These are phyloP conservation scores for Tolypocladium tropicale DNA, from an alignment of 2,329 filamentous ascomycete genomes.

Conservation along the genomic window DNA sequence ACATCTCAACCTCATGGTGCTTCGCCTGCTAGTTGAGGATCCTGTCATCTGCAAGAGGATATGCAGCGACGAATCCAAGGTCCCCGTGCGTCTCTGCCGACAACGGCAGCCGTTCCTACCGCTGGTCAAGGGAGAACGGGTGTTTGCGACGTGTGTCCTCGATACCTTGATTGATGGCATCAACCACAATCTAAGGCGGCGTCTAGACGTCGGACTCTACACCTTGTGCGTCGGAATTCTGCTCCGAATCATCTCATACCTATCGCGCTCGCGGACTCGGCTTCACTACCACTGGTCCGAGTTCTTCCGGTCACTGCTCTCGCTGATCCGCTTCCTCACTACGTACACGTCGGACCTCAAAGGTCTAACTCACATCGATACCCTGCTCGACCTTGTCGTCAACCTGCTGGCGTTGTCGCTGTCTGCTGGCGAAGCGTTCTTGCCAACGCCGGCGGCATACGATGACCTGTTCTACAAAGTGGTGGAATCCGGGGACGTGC, in stretches of 20 bases:
- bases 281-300: constrained; percentile 91
- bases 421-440: constrained; percentile 79
- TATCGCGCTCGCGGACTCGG: constrained; percentile 72
- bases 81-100: constrained; percentile 71
- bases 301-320: constrained; percentile 80
- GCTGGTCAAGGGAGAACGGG: constrained; percentile 58
- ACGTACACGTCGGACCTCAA: constrained; percentile 75
- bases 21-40: constrained; percentile 83
- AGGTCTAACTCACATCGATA: constrained; percentile 55
- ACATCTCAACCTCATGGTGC: constrained; percentile 72
- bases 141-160: constrained; percentile 65
- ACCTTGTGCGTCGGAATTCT: constrained; percentile 73
- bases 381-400: constrained; percentile 66
- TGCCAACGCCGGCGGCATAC: constrained; percentile 78
- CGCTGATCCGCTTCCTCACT: constrained; percentile 81
- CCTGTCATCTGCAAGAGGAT: constrained; percentile 70
- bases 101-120: constrained; percentile 83
- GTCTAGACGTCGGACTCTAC: constrained; percentile 78
- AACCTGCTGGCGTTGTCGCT: constrained; percentile 77
- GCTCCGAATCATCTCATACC: constrained; percentile 71
- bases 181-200: constrained; percentile 82
- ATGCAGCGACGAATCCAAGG: constrained; percentile 67
- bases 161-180: constrained; percentile 86
- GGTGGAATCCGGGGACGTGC: constrained; percentile 77
- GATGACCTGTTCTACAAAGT: constrained; percentile 98